Evolutionary conservation across 2,329 filamentous ascomycete species (phyloP).

Genomic region (Epichloe glyceriae): DNA sequence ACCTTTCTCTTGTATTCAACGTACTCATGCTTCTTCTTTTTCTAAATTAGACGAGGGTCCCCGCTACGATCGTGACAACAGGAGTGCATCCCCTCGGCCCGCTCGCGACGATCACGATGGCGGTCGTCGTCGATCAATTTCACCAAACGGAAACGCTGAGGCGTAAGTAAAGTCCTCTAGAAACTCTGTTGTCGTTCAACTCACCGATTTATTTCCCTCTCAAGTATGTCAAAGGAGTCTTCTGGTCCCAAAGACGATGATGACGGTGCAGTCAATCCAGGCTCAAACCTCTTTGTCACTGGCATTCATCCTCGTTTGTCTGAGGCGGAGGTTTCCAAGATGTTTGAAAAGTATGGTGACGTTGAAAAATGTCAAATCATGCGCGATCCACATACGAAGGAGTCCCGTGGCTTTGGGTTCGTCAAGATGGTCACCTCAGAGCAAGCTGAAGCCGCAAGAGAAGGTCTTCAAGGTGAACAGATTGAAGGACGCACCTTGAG

Average conservation of each 20-base stretch:
- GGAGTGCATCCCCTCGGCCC: constrained; percentile 51
- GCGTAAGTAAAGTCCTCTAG: constrained; percentile 10
- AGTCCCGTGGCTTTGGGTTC: constrained; percentile 97
- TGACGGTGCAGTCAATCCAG: constrained; percentile 75
- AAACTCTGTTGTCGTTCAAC: not conserved
- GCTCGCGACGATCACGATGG: constrained; percentile 48
- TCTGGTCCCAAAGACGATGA: constrained; percentile 47
- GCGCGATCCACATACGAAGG: constrained; percentile 95
- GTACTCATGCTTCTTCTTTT: not conserved
- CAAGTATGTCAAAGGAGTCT: constrained; percentile 38
- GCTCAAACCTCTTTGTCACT: constrained; percentile 97
- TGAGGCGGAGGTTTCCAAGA: constrained; percentile 80
- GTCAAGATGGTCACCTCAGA: constrained; percentile 97
- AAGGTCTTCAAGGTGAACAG: constrained; percentile 86
- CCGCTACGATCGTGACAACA: constrained; percentile 53
- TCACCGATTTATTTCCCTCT: not conserved
- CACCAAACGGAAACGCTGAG: constrained; percentile 37
- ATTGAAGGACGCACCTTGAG: constrained; percentile 92
- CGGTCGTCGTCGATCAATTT: constrained; percentile 47
- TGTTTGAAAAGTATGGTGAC: constrained; percentile 98
- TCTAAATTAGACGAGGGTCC: constrained; percentile 42
- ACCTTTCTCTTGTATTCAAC: not conserved
- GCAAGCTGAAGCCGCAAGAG: constrained; percentile 92
- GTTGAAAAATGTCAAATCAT: constrained; percentile 99
- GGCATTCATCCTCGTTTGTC: constrained; percentile 88